Conservation (phyloP, 129 eudicot species). For the Artemisia annua region DNA sequence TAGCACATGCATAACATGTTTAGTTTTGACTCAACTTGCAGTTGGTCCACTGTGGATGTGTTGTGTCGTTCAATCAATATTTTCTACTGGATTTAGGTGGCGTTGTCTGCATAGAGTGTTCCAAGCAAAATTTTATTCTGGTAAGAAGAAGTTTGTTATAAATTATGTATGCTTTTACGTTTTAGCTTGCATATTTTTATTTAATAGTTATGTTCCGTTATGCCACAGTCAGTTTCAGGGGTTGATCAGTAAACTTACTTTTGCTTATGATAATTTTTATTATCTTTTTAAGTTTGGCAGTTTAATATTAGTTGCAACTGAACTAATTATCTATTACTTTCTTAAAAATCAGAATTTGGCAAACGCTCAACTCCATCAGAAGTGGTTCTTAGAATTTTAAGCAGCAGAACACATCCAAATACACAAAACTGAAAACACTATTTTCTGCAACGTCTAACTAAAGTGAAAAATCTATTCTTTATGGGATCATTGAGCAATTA, state of each 20-base stretch:
- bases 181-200: neutral
- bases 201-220: neutral
- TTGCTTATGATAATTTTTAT: too few relatives aligned
- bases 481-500: too few relatives aligned
- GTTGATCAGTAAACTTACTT: too few relatives aligned
- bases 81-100: slow-evolving; percentile 77
- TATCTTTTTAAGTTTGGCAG: too few relatives aligned
- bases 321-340: neutral
- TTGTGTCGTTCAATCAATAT: slow-evolving; percentile 67
- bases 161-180: neutral
- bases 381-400: neutral
- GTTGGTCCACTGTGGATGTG: slow-evolving; percentile 80
- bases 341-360: neutral
- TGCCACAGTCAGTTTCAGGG: neutral
- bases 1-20: neutral
- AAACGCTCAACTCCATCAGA: neutral
- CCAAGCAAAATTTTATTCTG: slow-evolving; percentile 53
- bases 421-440: neutral
- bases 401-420: neutral
- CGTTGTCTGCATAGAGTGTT: slow-evolving; percentile 73
- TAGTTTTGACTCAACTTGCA: slow-evolving; percentile 32
- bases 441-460: neutral
- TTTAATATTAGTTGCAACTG: too few relatives aligned
- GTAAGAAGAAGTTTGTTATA: slow-evolving; percentile 33
- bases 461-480: too few relatives aligned